Percentiles rank a stretch among this genome's conserved stretches.
Evolutionary conservation across 257 asterid genomes (phyloP).

Genomic region (Solanum piurae): DNA sequence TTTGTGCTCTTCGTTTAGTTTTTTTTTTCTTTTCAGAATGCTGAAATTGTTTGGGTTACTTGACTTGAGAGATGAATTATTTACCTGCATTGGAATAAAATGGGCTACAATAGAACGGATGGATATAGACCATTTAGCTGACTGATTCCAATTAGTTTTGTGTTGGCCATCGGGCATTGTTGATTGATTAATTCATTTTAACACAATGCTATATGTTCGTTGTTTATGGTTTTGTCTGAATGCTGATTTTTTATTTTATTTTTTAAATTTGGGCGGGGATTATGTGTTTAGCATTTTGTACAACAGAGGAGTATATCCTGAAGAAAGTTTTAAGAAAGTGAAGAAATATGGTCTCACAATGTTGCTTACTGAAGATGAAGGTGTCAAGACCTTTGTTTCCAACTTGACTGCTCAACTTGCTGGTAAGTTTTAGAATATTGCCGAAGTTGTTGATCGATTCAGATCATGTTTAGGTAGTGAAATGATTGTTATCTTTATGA

Average conservation of each 20-base stretch:
- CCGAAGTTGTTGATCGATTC: background rate
- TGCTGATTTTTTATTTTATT: background rate
- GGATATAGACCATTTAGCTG: background rate
- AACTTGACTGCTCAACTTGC: constrained; percentile 80
- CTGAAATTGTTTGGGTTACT: background rate
- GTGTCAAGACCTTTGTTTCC: constrained; percentile 80
- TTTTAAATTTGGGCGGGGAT: background rate
- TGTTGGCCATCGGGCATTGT: background rate
- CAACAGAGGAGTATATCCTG: constrained; percentile 88
- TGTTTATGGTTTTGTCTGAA: background rate
- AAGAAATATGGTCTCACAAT: constrained; percentile 90
- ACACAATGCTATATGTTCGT: background rate
- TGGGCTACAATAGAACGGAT: background rate
- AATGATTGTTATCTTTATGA: background rate
- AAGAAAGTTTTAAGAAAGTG: constrained; percentile 76
- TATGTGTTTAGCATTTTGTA: constrained; percentile 45
- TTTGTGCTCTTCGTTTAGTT: background rate
- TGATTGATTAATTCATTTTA: background rate
- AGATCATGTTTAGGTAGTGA: background rate
- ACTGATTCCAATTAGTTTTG: background rate
- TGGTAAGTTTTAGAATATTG: constrained; percentile 24
- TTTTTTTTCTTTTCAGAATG: background rate
- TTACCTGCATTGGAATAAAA: background rate
- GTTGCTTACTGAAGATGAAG: constrained; percentile 94
- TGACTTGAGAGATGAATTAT: too few relatives aligned